Evolutionary conservation across 176 grass and related monocot species (phyloP).

Genomic region (Calamus simplicifolius): DNA sequence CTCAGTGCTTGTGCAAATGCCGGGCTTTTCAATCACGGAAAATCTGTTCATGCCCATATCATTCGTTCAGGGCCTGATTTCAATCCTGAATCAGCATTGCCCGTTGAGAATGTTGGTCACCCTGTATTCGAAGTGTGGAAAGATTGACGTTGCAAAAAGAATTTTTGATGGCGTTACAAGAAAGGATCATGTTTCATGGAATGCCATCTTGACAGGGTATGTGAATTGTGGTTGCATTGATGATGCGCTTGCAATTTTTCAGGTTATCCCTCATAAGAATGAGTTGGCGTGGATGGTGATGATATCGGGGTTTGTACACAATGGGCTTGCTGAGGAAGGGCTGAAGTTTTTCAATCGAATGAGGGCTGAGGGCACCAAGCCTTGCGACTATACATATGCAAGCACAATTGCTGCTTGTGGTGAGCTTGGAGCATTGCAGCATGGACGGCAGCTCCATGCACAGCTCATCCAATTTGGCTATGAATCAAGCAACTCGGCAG

Average conservation of each 20-base stretch:
- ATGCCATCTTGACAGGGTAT: conserved; percentile 74
- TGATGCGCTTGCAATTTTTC: conserved; percentile 50
- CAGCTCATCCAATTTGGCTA: conserved; percentile 62
- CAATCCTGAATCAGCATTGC: conserved; percentile 46
- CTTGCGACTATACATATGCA: conserved; percentile 69
- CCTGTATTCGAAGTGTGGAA: conserved; percentile 59
- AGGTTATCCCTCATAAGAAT: conserved; percentile 62
- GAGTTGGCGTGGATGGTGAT: conserved; percentile 91
- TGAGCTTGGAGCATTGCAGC: conserved; percentile 48
- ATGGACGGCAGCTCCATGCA: conserved; percentile 65
- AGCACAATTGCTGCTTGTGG: conserved; percentile 66
- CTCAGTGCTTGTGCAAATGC: conserved; percentile 66
- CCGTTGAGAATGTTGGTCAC: conserved; percentile 74
- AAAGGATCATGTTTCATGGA: conserved; percentile 87
- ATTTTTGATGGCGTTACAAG: conserved; percentile 49
- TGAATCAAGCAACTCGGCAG: conserved; percentile 69
- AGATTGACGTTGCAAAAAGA: conserved; percentile 35
- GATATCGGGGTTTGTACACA: conserved; percentile 71
- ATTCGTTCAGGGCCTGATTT: conserved; percentile 47
- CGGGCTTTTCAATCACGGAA: conserved; percentile 51
- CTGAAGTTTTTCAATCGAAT: conserved; percentile 55
- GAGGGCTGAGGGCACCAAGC: conserved; percentile 41
- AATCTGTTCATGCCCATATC: conserved; percentile 69
- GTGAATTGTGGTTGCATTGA: conserved; percentile 41
- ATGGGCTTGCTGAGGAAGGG: conserved; percentile 58